Evolutionary conservation across 305 asterid species (phyloP).

Genomic region (Fraxinus ornus): DNA sequence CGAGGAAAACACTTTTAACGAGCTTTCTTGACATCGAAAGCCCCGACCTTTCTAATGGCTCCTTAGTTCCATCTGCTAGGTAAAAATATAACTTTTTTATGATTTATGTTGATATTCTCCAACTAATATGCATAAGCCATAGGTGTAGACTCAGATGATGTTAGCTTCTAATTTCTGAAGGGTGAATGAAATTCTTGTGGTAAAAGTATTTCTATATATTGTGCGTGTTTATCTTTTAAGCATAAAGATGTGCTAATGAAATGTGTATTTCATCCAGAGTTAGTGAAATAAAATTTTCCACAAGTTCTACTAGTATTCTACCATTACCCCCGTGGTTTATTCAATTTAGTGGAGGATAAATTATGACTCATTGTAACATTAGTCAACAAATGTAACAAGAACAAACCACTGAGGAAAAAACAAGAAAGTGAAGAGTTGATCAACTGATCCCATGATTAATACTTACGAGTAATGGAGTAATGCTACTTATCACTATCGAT

Average conservation of each 20-base stretch:
- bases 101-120: neutral
- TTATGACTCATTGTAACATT: neutral
- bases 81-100: constrained; percentile 21
- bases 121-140: constrained; percentile 16
- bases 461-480: neutral
- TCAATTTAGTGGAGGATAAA: neutral
- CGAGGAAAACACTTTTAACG: constrained; percentile 81
- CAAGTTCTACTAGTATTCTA: neutral
- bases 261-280: neutral
- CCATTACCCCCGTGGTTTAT: neutral
- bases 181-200: neutral
- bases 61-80: constrained; percentile 79
- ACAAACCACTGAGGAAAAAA: neutral
- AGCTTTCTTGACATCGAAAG: constrained; percentile 89
- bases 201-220: constrained; percentile 1
- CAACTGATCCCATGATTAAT: neutral
- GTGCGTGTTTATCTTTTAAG: neutral
- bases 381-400: neutral
- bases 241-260: constrained; percentile 4
- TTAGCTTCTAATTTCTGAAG: constrained; percentile 14
- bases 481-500: neutral
- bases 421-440: neutral
- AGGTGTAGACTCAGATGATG: constrained; percentile 25
- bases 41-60: constrained; percentile 75
- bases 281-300: neutral